Evolutionary conservation across 208 protist species (phyloP).

Genomic region (Acanthamoeba sp.): DNA sequence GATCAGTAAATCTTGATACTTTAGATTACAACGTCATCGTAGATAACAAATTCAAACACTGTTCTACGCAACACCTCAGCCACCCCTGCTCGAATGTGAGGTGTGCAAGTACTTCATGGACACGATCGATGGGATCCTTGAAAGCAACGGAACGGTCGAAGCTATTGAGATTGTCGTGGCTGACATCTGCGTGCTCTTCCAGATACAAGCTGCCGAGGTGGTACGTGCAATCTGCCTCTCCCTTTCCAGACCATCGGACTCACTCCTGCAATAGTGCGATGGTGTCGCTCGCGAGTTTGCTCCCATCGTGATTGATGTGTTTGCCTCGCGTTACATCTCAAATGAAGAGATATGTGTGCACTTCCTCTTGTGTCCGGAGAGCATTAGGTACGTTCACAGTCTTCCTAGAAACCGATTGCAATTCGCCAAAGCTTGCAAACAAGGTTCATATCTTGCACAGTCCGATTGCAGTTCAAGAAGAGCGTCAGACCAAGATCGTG

Average conservation of each 20-base stretch:
- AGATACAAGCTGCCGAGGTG: conserved; percentile 20
- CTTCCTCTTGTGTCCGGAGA: conserved; percentile 50
- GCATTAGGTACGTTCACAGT: not conserved
- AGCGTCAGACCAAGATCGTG: not conserved
- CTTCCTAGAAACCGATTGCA: not conserved
- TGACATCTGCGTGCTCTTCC: conserved; percentile 35
- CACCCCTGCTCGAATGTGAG: conserved; percentile 6
- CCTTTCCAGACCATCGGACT: not conserved
- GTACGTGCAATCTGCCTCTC: not conserved
- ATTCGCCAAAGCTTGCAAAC: no score
- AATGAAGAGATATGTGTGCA: conserved; percentile 46
- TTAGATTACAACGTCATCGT: not conserved
- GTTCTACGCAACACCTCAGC: not conserved
- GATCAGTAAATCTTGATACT: not conserved
- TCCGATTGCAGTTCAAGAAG: not conserved
- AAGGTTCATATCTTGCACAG: not conserved
- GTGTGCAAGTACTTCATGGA: conserved; percentile 65
- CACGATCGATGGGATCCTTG: not conserved
- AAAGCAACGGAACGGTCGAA: conserved; percentile 5
- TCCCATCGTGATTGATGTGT: conserved; percentile 38
- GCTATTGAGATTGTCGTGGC: not conserved
- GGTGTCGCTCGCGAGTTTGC: not conserved
- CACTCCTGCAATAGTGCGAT: conserved; percentile 16
- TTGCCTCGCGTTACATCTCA: conserved; percentile 23
- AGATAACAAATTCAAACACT: not conserved